Evolutionary conservation across 352 stramenopile species (phyloP).

Genomic region (Halophytophthora batemanensis): DNA sequence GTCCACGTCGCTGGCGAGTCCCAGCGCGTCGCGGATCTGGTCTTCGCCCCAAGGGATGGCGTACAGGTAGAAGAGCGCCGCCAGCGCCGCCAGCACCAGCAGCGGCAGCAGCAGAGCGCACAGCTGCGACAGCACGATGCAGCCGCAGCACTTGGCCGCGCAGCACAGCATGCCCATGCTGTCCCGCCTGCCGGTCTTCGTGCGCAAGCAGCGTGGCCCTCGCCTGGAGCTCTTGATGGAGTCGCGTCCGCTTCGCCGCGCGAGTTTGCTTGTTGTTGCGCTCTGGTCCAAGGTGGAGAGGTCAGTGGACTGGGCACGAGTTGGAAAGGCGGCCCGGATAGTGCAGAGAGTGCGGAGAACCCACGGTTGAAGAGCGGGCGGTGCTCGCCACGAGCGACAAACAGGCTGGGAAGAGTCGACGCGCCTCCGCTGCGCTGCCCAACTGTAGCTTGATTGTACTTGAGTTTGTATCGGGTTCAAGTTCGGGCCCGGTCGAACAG

Average conservation of each 20-base stretch:
- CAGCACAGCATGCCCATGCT: conserved; percentile 52
- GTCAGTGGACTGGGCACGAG: neutral
- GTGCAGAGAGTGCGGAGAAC: too few species aligned
- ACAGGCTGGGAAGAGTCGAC: too few species aligned
- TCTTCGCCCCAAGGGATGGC: conserved; percentile 71
- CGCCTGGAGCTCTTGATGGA: too few species aligned
- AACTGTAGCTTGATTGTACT: too few species aligned
- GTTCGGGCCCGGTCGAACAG: too few species aligned
- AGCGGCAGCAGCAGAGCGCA: conserved; percentile 58
- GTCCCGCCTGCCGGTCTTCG: neutral
- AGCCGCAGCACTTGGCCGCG: conserved; percentile 73
- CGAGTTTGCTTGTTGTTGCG: too few species aligned
- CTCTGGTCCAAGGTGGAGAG: too few species aligned
- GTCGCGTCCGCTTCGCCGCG: too few species aligned
- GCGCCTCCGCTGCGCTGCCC: too few species aligned
- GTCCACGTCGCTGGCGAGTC: conserved; percentile 42
- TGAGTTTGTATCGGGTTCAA: too few species aligned
- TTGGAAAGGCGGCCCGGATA: conserved; percentile 1
- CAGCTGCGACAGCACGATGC: conserved; percentile 68
- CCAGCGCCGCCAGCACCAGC: conserved; percentile 44
- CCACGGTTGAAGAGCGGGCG: too few species aligned
- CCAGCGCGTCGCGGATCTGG: conserved; percentile 55
- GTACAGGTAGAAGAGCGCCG: conserved; percentile 70
- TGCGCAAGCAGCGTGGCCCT: neutral
- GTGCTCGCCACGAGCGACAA: too few species aligned